These are phyloP conservation scores for peach (Prunus persica) DNA, from an alignment of 306 rosid species.

Conservation along the genomic window DNA sequence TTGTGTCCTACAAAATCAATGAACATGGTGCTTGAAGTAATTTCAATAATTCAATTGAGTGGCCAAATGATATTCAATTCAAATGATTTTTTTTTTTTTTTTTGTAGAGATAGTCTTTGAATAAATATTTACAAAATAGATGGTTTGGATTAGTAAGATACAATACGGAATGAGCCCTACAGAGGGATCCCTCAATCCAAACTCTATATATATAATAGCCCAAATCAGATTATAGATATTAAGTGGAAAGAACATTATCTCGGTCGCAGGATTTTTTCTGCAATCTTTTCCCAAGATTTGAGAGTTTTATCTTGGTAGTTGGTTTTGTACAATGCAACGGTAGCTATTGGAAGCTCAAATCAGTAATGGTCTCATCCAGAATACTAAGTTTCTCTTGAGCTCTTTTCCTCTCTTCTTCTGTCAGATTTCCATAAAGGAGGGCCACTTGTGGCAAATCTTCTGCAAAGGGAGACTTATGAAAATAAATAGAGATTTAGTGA, in stretches of 20 bases:
- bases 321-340: conserved; percentile 70
- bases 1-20: no score
- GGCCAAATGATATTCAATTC: no score
- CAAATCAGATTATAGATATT: background rate
- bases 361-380: conserved; percentile 41
- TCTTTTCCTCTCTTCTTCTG: conserved; percentile 60
- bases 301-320: conserved; percentile 63
- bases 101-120: no score
- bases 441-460: conserved; percentile 78
- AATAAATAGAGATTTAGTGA: no score
- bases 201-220: no score
- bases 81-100: no score
- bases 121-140: no score
- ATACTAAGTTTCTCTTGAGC: conserved; percentile 48
- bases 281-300: conserved; percentile 73
- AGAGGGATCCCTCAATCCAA: no score
- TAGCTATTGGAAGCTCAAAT: conserved; percentile 49
- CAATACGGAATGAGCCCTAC: no score
- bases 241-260: background rate
- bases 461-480: conserved; percentile 14
- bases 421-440: conserved; percentile 59
- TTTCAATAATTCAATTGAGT: no score
- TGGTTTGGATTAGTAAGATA: no score
- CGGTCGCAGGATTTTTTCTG: conserved; percentile 38
- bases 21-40: no score